phyloP scores from a whole-genome alignment of 768 basidiomycete genomes.

The Tylopilus vinaceipallidus region DNA sequence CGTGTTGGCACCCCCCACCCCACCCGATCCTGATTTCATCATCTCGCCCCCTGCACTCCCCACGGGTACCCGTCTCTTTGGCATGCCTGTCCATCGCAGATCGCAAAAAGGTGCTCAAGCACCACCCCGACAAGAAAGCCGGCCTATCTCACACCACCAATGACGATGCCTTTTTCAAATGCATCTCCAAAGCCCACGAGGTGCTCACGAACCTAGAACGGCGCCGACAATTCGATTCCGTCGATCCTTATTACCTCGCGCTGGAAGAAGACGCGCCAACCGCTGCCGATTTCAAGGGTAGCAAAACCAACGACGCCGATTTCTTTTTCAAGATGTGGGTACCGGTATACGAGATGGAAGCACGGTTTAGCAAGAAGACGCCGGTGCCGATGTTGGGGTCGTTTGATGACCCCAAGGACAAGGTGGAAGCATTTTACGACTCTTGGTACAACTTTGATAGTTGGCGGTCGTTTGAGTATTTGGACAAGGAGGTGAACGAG shows the following conservation, averaged over 20 bases:
- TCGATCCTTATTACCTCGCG: conserved; percentile 75
- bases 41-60: background rate
- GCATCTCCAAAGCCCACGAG: conserved; percentile 98
- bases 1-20: conserved; percentile 34
- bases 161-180: conserved; percentile 99
- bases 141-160: conserved; percentile 77
- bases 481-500: conserved; percentile 98
- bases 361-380: conserved; percentile 85
- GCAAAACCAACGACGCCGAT: conserved; percentile 44
- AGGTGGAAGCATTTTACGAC: conserved; percentile 93
- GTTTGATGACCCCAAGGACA: conserved; percentile 67
- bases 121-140: conserved; percentile 97
- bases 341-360: conserved; percentile 87
- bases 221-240: conserved; percentile 94
- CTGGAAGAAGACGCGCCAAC: conserved; percentile 79
- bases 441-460: conserved; percentile 99
- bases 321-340: conserved; percentile 71
- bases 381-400: conserved; percentile 83
- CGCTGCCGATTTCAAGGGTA: conserved; percentile 52
- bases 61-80: background rate
- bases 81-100: conserved; percentile 46
- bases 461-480: conserved; percentile 97
- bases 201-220: conserved; percentile 84
- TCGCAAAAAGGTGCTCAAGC: conserved; percentile 97
- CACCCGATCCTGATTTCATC: conserved; percentile 10